phyloP scores from a whole-genome alignment of 1,284 basidiomycete species.

The Apiotrichum domesticum region DNA sequence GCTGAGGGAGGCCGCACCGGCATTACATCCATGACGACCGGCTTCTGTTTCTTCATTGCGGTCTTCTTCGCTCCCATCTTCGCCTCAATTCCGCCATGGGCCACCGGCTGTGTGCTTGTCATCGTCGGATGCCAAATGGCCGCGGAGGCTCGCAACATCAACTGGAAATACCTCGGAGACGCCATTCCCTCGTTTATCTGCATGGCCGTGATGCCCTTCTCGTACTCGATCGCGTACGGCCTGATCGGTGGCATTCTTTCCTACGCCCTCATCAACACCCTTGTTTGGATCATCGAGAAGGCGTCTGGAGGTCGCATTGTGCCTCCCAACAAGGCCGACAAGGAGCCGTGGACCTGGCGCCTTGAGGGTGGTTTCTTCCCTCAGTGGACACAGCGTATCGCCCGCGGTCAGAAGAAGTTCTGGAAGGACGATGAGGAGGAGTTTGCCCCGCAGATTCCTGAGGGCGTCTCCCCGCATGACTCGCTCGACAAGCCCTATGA shows the following conservation, averaged over 20 bases:
- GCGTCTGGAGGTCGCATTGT: conserved; percentile 7
- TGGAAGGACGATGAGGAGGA: conserved; percentile 14
- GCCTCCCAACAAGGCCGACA: conserved; percentile 15
- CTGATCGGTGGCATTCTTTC: conserved; percentile 17
- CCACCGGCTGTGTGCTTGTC: conserved; percentile 77
- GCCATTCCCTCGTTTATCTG: conserved; percentile 76
- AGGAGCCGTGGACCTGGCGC: conserved; percentile 19
- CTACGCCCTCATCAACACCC: conserved; percentile 17
- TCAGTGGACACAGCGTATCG: conserved; percentile 10
- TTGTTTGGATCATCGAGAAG: conserved; percentile 14
- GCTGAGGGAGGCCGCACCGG: conserved; percentile 83
- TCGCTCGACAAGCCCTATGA: not conserved
- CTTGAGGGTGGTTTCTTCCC: conserved; percentile 21
- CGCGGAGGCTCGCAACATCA: conserved; percentile 75
- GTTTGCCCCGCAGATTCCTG: not conserved
- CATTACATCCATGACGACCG: conserved; percentile 68
- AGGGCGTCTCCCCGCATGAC: not conserved
- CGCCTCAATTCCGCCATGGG: conserved; percentile 78
- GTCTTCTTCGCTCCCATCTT: conserved; percentile 89
- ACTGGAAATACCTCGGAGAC: conserved; percentile 83
- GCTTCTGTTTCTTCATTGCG: conserved; percentile 73
- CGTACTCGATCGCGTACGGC: conserved; percentile 46
- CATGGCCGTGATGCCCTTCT: conserved; percentile 67
- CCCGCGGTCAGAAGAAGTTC: conserved; percentile 13
- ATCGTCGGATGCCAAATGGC: conserved; percentile 88